Conservation (phyloP, 2,329 filamentous ascomycete genomes). For the Aspergillus sp. region DNA sequence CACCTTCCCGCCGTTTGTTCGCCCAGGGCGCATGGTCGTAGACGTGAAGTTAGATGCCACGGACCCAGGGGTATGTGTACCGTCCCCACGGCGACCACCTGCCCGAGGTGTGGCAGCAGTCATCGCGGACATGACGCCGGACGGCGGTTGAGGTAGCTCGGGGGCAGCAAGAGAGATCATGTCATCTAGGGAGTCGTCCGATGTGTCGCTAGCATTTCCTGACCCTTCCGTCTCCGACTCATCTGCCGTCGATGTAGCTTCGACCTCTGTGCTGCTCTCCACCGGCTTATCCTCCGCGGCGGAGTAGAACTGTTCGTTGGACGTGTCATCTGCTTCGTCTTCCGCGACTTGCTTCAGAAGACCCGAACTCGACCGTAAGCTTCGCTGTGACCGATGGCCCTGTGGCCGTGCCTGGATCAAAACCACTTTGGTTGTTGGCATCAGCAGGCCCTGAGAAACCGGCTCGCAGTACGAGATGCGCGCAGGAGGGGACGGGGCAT, state of each 20-base stretch:
- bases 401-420: slow-evolving; percentile 59
- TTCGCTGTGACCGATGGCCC: slow-evolving; percentile 44
- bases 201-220: slow-evolving; percentile 69
- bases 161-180: slow-evolving; percentile 88
- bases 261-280: slow-evolving; percentile 51
- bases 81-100: slow-evolving; percentile 68
- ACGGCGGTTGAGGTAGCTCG: slow-evolving; percentile 72
- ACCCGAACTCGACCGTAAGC: slow-evolving; percentile 51
- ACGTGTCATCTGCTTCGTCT: slow-evolving; percentile 73
- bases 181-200: slow-evolving; percentile 88
- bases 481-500: slow-evolving; percentile 78
- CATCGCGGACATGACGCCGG: slow-evolving; percentile 76
- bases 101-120: slow-evolving; percentile 81
- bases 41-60: slow-evolving; percentile 87
- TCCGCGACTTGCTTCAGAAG: slow-evolving; percentile 61
- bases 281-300: slow-evolving; percentile 74
- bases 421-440: slow-evolving; percentile 78
- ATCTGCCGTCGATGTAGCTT: slow-evolving; percentile 58
- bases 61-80: slow-evolving; percentile 78
- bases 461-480: slow-evolving; percentile 93
- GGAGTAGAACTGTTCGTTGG: slow-evolving; percentile 89
- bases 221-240: slow-evolving; percentile 61
- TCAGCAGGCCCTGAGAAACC: slow-evolving; percentile 81
- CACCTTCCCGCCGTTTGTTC: slow-evolving; percentile 67
- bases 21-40: slow-evolving; percentile 73